Evolutionary conservation across 2,329 filamentous ascomycete genomes (phyloP), one percentile per base, ranked within the genome.

Genomic region (Xylaria sp.): DNA sequence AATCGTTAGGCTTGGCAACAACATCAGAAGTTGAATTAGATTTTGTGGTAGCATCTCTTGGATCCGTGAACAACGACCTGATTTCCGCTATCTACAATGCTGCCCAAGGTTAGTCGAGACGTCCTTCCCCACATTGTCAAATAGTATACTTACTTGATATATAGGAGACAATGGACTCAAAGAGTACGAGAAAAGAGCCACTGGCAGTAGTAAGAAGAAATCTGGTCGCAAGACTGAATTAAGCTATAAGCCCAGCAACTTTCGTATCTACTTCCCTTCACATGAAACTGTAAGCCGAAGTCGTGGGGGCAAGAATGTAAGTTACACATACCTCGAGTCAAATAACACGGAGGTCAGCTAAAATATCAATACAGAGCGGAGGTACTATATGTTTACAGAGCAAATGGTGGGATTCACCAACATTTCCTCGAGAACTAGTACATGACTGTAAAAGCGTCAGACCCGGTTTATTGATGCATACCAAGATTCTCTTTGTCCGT

Each of bases 201-300:
- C 79, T 4, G 78, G 74, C 53, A 58, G 74, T 32, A 76, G 74
- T 34, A 81, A 77, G 68, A 76, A 68, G 36, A 78, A 75, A 64
- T 67, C 67, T 51, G 71, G 68, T 45, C 75, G 73, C 62, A 75
- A 73, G 48, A 70, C 70, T 50, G 72, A 42, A 57, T 67, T 63
- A 36, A 64, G 58, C 21, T 64, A 64, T 61, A 71, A 82, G 42
- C 81, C 81, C 69, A 80, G 88, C 36, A 83, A 84, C 56, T 87
- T 96, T 72, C 87, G 90, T 9, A 86, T 97, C 60, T 97, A 94
- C 79, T 98, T 95, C 75, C 94, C 94, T 2, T 93, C 91, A 1
- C 79, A 87, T 11, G 80, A 89, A 21, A 97, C 93, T 0, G 90
- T 97, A 2, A 76, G 78, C 9, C 77, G 79, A 34, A 94, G 92